A percentile compares a stretch with the other conserved stretches of the same genome.
These are phyloP conservation scores for Castanopsis chinensis DNA, from an alignment of 306 rosid species.

Conservation along the genomic window DNA sequence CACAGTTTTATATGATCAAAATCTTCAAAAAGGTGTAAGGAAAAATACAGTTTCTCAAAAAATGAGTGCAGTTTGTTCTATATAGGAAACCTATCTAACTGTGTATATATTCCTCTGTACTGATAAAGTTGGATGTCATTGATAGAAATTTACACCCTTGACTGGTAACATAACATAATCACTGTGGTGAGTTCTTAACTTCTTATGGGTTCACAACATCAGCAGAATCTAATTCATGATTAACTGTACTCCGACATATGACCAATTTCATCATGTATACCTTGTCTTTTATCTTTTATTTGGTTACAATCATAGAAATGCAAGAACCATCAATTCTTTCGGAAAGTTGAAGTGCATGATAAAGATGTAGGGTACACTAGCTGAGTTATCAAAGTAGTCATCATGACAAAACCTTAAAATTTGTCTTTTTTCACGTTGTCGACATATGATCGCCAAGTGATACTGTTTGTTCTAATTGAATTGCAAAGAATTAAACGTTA, in stretches of 20 bases:
- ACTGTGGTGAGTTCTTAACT: not conserved
- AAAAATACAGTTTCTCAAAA: slow-evolving; percentile 18
- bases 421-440: slow-evolving; percentile 97
- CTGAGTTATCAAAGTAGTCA: slow-evolving; percentile 56
- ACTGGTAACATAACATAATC: not conserved
- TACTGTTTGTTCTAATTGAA: slow-evolving; percentile 42
- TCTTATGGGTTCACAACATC: slow-evolving; percentile 12
- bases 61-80: slow-evolving; percentile 17
- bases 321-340: slow-evolving; percentile 48
- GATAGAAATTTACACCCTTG: slow-evolving; percentile 7
- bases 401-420: slow-evolving; percentile 93
- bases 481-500: slow-evolving; percentile 26
- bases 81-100: slow-evolving; percentile 3
- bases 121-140: slow-evolving; percentile 25
- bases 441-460: slow-evolving; percentile 49
- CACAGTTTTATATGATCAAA: slow-evolving; percentile 7
- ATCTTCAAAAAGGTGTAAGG: slow-evolving; percentile 20
- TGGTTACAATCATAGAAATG: slow-evolving; percentile 47
- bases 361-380: slow-evolving; percentile 64
- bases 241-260: slow-evolving; percentile 38
- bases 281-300: slow-evolving; percentile 54
- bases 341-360: slow-evolving; percentile 47
- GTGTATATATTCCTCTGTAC: not conserved
- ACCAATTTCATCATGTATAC: slow-evolving; percentile 38
- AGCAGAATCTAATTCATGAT: slow-evolving; percentile 6